Conservation (phyloP, 2,329 filamentous ascomycete genomes). For the Geoglossum cookeanum region DNA sequence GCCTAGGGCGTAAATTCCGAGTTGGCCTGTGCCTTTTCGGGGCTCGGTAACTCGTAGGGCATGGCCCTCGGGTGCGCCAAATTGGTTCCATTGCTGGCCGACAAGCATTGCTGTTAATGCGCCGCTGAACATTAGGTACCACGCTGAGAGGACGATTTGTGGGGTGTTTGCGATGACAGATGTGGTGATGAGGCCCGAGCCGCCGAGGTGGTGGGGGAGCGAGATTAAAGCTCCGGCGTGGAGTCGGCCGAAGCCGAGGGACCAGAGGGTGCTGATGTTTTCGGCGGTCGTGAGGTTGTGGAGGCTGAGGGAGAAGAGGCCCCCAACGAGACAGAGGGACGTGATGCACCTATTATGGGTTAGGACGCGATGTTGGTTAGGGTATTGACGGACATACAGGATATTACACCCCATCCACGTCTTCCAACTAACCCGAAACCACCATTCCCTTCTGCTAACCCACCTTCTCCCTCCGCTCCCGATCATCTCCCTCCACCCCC, state of each 20-base stretch:
- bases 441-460: not conserved
- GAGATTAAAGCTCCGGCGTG: not conserved
- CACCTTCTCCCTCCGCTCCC: not conserved
- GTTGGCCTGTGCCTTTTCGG: too few relatives aligned
- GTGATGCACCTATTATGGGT: not conserved
- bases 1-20: too few relatives aligned
- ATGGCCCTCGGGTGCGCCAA: conserved; percentile 15
- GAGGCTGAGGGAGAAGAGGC: not conserved
- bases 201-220: not conserved
- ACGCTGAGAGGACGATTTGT: conserved; percentile 28
- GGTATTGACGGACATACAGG: not conserved
- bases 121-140: conserved; percentile 26
- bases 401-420: not conserved
- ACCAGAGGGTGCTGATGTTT: not conserved
- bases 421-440: not conserved
- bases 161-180: conserved; percentile 27
- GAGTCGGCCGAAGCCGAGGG: conserved; percentile 1
- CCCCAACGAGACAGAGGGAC: not conserved
- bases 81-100: conserved; percentile 27
- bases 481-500: not conserved
- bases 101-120: conserved; percentile 28
- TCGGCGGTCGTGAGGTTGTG: not conserved
- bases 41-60: too few relatives aligned
- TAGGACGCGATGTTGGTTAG: not conserved
- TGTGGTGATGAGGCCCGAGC: not conserved